Evolutionary conservation across 257 asterid genomes (phyloP), one percentile per base, ranked within the genome.

Genomic region (Lycium barbarum): DNA sequence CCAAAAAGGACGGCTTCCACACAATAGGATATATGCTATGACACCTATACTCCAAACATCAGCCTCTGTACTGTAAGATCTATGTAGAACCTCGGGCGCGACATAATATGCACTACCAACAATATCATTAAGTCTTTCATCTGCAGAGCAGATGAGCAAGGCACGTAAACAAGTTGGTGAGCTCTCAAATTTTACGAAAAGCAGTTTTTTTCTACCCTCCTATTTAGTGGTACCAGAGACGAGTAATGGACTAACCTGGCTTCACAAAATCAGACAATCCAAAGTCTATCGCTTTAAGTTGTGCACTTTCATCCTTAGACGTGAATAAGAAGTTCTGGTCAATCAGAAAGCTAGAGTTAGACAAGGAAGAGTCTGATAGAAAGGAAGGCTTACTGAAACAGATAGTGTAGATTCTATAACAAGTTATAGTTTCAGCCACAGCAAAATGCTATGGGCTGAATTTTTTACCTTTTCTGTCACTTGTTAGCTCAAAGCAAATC

Each of bases 41-140:
- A 96, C 99, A 2, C 99, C 99, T 54, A 94, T 85, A 85, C 99
- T 96, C 99, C 99, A 96, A 53, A 96, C 97, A 89, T 96, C 99
- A 81, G 98, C 99, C 90, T 96, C 98, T 0, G 97, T 92, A 79
- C 93, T 92, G 87, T 96, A 96, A 59, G 98, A 94, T 85, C 99
- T 89, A 55, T 96, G 98, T 58, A 96, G 85, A 84, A 96, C 99
- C 89, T 96, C 99, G 3, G 99, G 99, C n/a, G 99, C 99, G 54
- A 95, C 99, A 76, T 95, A 95, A 88, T 95, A 95, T 68, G 99
- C 99, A 86, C 99, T 96, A 73, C 99, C 99, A 49, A 96, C 99
- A 13, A 96, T 93, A 88, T 96, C 99, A 79, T 96, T 94, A 26
- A 94, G 98, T 93, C 93, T 93, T 90, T 94, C 99, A 82, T 93